phyloP scores from a whole-genome alignment of 176 grass and related monocot species.

The Paspalum vaginatum region DNA sequence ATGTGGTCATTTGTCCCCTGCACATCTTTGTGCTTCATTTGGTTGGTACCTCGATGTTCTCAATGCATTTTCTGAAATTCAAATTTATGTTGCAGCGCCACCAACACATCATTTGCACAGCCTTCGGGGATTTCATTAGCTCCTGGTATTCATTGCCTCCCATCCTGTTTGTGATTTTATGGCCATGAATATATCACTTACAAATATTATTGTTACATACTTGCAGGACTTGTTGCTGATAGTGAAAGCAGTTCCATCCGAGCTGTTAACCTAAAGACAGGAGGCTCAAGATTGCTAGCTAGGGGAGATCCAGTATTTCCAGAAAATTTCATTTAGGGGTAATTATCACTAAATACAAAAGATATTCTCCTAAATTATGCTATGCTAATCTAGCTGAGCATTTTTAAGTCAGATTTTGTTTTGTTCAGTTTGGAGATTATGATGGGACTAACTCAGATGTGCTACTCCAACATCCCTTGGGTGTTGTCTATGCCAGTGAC shows the following conservation, averaged over 20 bases:
- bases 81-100: conserved; percentile 56
- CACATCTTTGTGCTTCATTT: conserved; percentile 29
- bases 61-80: conserved; percentile 27
- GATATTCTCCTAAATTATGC: conserved; percentile 18
- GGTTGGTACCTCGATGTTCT: conserved; percentile 16
- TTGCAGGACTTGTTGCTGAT: conserved; percentile 85
- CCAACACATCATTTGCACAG: conserved; percentile 84
- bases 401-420: conserved; percentile 32
- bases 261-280: conserved; percentile 86
- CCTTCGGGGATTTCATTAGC: conserved; percentile 92
- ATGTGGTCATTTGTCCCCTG: conserved; percentile 12
- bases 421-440: conserved; percentile 85
- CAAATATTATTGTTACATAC: conserved; percentile 49
- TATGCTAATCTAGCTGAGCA: conserved; percentile 5
- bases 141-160: conserved; percentile 54
- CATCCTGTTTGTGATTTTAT: conserved; percentile 12
- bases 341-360: conserved; percentile 42
- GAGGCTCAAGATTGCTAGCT: conserved; percentile 87
- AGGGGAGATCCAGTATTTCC: conserved; percentile 83
- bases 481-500: conserved; percentile 70
- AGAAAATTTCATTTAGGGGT: conserved; percentile 99
- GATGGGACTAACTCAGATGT: conserved; percentile 78
- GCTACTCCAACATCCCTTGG: conserved; percentile 90
- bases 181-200: conserved; percentile 32
- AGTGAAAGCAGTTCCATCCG: conserved; percentile 99